A percentile compares a stretch with the other conserved stretches of the same genome.
These are phyloP conservation scores for Phytophthora palmivora DNA, from an alignment of 352 stramenopile species.

Conservation along the genomic window DNA sequence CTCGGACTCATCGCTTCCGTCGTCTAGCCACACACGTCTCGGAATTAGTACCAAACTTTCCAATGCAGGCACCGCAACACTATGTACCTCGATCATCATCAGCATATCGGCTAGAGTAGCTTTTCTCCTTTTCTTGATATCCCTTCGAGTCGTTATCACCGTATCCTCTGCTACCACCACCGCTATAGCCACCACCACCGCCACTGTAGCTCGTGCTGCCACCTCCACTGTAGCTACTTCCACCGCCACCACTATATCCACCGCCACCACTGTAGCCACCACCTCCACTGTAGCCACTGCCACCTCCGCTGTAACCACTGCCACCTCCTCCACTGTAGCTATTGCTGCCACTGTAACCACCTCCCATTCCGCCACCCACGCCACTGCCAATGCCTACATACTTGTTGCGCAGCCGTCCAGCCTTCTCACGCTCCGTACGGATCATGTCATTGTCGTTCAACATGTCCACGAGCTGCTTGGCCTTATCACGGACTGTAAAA, in stretches of 20 bases:
- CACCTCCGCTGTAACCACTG: slow-evolving; percentile 44
- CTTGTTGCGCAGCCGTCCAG: slow-evolving; percentile 85
- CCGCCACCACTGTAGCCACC: slow-evolving; percentile 20
- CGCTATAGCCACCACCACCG: too few relatives aligned
- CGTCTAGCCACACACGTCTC: slow-evolving; percentile 37
- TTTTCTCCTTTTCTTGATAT: slow-evolving; percentile 69
- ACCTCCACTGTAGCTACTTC: slow-evolving; percentile 47
- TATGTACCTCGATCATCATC: slow-evolving; percentile 54
- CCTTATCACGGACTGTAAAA: slow-evolving; percentile 85
- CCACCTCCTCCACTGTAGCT: slow-evolving; percentile 43
- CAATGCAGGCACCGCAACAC: neutral
- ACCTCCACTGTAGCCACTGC: slow-evolving; percentile 46
- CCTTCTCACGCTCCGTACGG: slow-evolving; percentile 88
- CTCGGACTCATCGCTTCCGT: slow-evolving; percentile 70
- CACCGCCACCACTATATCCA: slow-evolving; percentile 41
- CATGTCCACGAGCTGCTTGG: slow-evolving; percentile 88
- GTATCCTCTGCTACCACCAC: too few relatives aligned
- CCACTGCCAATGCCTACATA: slow-evolving; percentile 86
- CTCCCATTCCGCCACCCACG: slow-evolving; percentile 48
- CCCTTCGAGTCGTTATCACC: slow-evolving; percentile 53
- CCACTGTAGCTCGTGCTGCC: slow-evolving; percentile 44
- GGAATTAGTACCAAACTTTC: slow-evolving; percentile 1
- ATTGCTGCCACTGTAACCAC: slow-evolving; percentile 8
- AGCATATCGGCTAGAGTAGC: slow-evolving; percentile 76
- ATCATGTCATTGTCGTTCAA: slow-evolving; percentile 91